A percentile compares a stretch with the other conserved stretches of the same genome.
phyloP scores from a whole-genome alignment of 2,329 filamentous ascomycete species.

The Fusarium protoensiforme region DNA sequence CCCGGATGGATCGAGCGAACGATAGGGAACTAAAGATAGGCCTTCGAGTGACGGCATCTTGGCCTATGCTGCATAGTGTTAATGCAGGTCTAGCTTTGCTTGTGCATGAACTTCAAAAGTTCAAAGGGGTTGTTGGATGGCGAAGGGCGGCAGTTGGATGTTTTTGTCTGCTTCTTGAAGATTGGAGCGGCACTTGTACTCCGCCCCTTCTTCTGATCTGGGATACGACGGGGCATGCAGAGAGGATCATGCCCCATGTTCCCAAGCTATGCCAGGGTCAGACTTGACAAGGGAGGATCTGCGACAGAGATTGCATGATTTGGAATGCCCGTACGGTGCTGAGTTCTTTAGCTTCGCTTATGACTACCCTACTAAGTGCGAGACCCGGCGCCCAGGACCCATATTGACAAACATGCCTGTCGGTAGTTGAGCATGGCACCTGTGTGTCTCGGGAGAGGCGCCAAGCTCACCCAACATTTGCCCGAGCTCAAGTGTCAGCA shows the following conservation, averaged over 20 bases:
- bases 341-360: neutral
- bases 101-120: neutral
- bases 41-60: conserved; percentile 33
- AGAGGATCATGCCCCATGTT: neutral
- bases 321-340: neutral
- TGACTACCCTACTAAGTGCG: neutral
- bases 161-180: neutral
- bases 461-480: neutral
- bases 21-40: conserved; percentile 33
- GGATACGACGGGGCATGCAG: neutral
- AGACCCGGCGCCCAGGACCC: neutral
- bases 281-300: neutral
- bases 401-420: neutral
- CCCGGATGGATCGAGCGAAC: conserved; percentile 20
- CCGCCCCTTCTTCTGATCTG: neutral
- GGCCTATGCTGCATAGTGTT: conserved; percentile 12
- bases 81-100: neutral
- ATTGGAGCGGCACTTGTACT: neutral
- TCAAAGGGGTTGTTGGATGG: neutral
- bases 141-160: neutral
- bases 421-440: neutral
- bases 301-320: neutral
- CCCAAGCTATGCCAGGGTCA: neutral
- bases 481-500: neutral
- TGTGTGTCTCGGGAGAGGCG: neutral